Conservation (phyloP, 2,329 filamentous ascomycete genomes). For the Trichoderma asperellum region DNA sequence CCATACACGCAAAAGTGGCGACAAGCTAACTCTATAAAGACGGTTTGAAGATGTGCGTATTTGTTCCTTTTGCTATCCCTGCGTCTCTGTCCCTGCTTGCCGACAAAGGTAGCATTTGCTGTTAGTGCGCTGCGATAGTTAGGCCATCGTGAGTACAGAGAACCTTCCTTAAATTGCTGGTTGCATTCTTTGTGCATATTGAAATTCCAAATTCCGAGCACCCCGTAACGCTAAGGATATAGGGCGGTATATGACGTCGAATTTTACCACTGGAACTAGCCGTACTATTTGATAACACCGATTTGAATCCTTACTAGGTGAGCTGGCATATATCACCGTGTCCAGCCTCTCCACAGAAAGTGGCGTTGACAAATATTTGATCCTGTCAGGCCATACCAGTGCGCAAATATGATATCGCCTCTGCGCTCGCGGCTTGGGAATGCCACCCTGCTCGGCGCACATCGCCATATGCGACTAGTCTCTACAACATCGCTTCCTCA, state of each 20-base stretch:
- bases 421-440: slow-evolving; percentile 7
- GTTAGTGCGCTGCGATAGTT: not conserved
- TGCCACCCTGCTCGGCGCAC: not conserved
- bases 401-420: slow-evolving; percentile 1
- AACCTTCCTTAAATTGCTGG: not conserved
- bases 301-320: not conserved
- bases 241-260: not conserved
- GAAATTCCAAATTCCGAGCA: not conserved
- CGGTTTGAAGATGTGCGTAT: not conserved
- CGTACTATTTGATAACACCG: not conserved
- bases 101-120: not conserved
- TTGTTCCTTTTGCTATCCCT: not conserved
- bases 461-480: slow-evolving; percentile 1
- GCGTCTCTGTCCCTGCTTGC: not conserved
- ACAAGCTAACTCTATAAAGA: not conserved
- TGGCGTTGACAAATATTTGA: not conserved
- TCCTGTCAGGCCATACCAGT: not conserved
- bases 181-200: not conserved
- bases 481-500: not conserved
- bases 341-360: not conserved
- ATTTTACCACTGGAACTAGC: not conserved
- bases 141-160: not conserved
- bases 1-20: not conserved
- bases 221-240: not conserved
- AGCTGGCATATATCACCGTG: not conserved